Evolutionary conservation across 2,329 filamentous ascomycete genomes (phyloP).

Genomic region (Penicillium brasilianum): DNA sequence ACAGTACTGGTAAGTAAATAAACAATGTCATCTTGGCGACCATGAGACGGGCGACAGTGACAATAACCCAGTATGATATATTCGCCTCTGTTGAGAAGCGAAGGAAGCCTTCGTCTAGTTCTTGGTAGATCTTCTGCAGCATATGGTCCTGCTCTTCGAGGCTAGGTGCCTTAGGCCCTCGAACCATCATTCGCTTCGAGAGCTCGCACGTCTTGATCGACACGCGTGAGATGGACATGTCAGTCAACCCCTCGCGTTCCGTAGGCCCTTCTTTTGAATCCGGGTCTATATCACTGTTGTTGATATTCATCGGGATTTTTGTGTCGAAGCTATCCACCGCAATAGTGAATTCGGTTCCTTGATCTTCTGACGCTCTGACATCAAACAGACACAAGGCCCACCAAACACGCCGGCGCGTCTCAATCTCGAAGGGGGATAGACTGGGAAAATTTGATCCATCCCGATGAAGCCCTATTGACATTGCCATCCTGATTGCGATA

Average conservation of each 20-base stretch:
- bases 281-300: conserved; percentile 54
- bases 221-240: conserved; percentile 54
- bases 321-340: conserved; percentile 65
- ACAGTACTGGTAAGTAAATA: conserved; percentile 59
- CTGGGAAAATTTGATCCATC: conserved; percentile 31
- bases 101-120: conserved; percentile 52
- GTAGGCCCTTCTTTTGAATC: conserved; percentile 56
- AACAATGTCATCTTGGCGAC: conserved; percentile 52
- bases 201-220: conserved; percentile 45
- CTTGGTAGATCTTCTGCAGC: conserved; percentile 54
- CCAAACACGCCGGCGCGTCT: conserved; percentile 48
- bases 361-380: conserved; percentile 64
- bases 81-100: conserved; percentile 46
- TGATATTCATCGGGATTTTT: conserved; percentile 55
- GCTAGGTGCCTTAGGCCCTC: conserved; percentile 32
- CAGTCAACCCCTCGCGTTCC: conserved; percentile 59
- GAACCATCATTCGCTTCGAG: conserved; percentile 44
- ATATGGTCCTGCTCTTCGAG: conserved; percentile 53
- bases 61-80: conserved; percentile 56
- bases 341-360: conserved; percentile 67
- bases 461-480: conserved; percentile 28
- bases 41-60: conserved; percentile 48
- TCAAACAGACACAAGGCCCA: conserved; percentile 58
- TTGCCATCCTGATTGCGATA: conserved; percentile 27
- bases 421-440: conserved; percentile 58